A percentile compares a stretch with the other conserved stretches of the same genome.
Evolutionary conservation across 164 flowering plant genomes (phyloP).

Genomic region (Santalum album): DNA sequence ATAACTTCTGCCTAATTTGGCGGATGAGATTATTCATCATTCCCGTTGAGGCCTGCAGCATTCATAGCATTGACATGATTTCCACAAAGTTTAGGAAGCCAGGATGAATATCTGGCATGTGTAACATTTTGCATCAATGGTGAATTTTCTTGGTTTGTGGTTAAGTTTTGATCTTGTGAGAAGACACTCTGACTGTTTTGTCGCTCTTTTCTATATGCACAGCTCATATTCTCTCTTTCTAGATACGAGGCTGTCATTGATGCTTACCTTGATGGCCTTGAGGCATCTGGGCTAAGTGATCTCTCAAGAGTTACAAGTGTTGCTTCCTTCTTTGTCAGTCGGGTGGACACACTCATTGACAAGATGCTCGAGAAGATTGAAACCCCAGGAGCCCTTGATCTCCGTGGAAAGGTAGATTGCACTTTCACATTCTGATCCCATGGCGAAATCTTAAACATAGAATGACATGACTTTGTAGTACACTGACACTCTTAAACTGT

Average conservation of each 20-base stretch:
- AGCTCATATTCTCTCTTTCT: conserved; percentile 92
- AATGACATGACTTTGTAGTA: background rate
- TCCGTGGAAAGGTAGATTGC: conserved; percentile 82
- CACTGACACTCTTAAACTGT: conserved; percentile 7
- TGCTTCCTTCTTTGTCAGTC: conserved; percentile 97
- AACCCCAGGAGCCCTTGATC: conserved; percentile 87
- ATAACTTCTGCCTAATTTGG: too few species aligned
- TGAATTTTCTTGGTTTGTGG: too few species aligned
- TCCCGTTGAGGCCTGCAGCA: too few species aligned
- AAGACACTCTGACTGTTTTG: conserved; percentile 2
- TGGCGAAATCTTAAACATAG: background rate
- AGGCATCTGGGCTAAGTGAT: conserved; percentile 82
- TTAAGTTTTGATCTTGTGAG: background rate
- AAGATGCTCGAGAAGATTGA: conserved; percentile 93
- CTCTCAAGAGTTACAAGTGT: conserved; percentile 96
- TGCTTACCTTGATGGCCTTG: conserved; percentile 98
- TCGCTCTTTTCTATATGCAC: conserved; percentile 14
- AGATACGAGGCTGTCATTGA: conserved; percentile 97
- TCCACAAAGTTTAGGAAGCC: too few species aligned
- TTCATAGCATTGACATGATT: too few species aligned
- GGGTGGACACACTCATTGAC: conserved; percentile 92
- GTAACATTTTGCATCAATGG: too few species aligned
- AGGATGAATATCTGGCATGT: background rate
- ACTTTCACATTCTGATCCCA: background rate
- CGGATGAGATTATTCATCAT: too few species aligned